Conservation (phyloP, 306 rosid species). For the Ochetophila trinervis region DNA sequence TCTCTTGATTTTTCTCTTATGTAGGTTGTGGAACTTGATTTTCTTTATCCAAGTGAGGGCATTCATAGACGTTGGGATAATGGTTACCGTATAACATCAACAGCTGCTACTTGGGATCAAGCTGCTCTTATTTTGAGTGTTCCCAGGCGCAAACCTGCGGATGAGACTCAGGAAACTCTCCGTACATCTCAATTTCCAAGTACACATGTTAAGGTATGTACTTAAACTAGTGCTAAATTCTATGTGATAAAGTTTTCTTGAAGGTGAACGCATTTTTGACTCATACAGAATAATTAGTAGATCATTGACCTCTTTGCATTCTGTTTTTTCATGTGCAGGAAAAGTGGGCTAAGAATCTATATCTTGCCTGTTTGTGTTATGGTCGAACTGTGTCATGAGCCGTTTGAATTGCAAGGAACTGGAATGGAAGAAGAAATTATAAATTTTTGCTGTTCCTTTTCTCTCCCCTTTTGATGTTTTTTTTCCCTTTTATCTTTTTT, state of each 20-base stretch:
- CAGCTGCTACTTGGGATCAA: constrained; percentile 96
- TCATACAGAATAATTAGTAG: neutral
- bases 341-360: constrained; percentile 89
- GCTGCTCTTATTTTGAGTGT: constrained; percentile 90
- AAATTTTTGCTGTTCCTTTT: neutral
- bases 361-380: constrained; percentile 80
- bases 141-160: constrained; percentile 78
- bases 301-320: constrained; percentile 12
- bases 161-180: constrained; percentile 94
- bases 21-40: constrained; percentile 96
- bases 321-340: constrained; percentile 48
- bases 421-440: constrained; percentile 19
- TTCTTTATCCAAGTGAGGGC: constrained; percentile 97
- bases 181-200: constrained; percentile 93
- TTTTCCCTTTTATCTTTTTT: no score
- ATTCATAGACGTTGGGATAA: constrained; percentile 93
- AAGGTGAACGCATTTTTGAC: no score
- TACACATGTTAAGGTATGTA: constrained; percentile 83
- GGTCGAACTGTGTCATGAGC: constrained; percentile 85
- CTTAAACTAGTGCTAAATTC: neutral
- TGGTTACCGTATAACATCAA: constrained; percentile 86
- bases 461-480: neutral
- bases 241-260: neutral
- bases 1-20: neutral
- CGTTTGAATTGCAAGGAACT: constrained; percentile 13